Conservation (phyloP, 1,139 yeast species). For the Candida buenavistaensis region DNA sequence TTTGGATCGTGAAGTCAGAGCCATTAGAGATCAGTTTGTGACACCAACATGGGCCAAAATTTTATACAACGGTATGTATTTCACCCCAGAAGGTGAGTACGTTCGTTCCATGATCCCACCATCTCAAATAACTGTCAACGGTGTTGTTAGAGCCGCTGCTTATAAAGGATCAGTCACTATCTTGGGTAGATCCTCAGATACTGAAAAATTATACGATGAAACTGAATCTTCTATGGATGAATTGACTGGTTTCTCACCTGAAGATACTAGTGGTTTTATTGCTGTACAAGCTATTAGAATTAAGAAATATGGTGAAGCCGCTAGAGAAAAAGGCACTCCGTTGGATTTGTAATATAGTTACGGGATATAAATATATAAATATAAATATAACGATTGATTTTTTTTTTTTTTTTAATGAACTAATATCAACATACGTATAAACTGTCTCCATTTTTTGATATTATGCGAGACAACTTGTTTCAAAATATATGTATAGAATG, state of each 20-base stretch:
- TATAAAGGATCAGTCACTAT: constrained; percentile 87
- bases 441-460: too few species aligned
- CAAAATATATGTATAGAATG: too few species aligned
- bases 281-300: constrained; percentile 97
- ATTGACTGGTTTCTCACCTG: constrained; percentile 95
- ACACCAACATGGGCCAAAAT: constrained; percentile 89
- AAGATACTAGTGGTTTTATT: constrained; percentile 95
- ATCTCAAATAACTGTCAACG: constrained; percentile 93
- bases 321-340: constrained; percentile 68
- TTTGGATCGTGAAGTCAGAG: constrained; percentile 96
- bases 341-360: constrained; percentile 42
- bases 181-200: constrained; percentile 91
- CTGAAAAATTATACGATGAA: constrained; percentile 96
- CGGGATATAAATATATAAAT: too few species aligned
- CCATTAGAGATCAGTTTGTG: constrained; percentile 93
- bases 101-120: constrained; percentile 91
- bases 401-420: too few species aligned
- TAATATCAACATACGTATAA: too few species aligned
- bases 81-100: constrained; percentile 97
- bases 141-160: constrained; percentile 89
- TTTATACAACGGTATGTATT: constrained; percentile 95
- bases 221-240: constrained; percentile 99
- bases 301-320: constrained; percentile 96
- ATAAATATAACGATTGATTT: too few species aligned
- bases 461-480: too few species aligned